Percentiles rank a stretch among this genome's conserved stretches.
Evolutionary conservation across 2,329 filamentous ascomycete genomes (phyloP).

Genomic region (Aspergillus fructus): DNA sequence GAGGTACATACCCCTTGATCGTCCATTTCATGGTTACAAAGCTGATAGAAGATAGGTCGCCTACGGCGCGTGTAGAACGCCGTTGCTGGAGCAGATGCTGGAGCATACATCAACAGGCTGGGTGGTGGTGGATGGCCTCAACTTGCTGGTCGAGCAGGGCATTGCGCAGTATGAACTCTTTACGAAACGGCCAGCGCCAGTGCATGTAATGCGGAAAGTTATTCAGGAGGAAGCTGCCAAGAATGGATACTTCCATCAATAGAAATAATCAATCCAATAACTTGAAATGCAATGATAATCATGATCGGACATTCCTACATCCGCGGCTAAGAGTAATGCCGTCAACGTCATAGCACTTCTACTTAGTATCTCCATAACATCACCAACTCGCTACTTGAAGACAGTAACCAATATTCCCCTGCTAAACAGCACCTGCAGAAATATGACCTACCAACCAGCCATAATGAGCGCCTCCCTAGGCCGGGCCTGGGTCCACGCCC

Average conservation of each 20-base stretch:
- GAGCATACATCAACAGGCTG: constrained; percentile 19
- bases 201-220: constrained; percentile 22
- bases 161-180: constrained; percentile 27
- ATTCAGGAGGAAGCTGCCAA: background rate
- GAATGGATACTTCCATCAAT: no score
- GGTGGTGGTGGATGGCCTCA: constrained; percentile 24
- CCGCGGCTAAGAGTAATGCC: no score
- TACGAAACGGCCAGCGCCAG: constrained; percentile 22
- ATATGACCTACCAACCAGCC: constrained; percentile 46
- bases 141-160: constrained; percentile 23
- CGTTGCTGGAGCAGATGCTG: background rate
- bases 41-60: background rate
- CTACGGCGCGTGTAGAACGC: background rate
- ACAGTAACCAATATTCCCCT: no score
- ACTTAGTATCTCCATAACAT: no score
- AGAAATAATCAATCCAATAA: no score
- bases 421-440: no score
- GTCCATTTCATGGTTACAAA: no score
- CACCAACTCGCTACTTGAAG: no score
- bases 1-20: no score
- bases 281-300: no score
- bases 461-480: constrained; percentile 78
- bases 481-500: constrained; percentile 66
- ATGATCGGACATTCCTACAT: no score
- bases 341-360: no score